Evolutionary conservation across 768 basidiomycete species (phyloP).

Genomic region (Galerina sulciceps): DNA sequence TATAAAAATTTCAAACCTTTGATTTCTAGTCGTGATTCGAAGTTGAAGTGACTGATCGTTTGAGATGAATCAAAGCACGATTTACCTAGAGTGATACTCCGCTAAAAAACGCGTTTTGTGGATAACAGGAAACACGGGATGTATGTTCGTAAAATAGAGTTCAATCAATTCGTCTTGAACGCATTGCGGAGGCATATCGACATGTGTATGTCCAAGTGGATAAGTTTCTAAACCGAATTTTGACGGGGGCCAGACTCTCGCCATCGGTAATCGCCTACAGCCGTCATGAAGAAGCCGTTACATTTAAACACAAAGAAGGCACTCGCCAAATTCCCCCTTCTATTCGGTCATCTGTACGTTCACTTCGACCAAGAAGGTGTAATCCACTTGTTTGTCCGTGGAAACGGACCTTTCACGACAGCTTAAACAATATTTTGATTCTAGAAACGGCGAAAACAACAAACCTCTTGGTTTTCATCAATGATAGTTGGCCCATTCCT

Average conservation of each 20-base stretch:
- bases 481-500: conserved; percentile 69
- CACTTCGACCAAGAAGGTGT: conserved; percentile 69
- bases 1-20: conserved; percentile 11
- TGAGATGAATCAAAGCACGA: neutral
- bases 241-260: conserved; percentile 72
- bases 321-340: conserved; percentile 70
- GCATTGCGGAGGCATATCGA: conserved; percentile 61
- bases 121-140: conserved; percentile 84
- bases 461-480: conserved; percentile 77
- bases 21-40: conserved; percentile 17
- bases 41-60: neutral
- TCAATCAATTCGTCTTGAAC: conserved; percentile 72
- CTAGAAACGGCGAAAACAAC: neutral
- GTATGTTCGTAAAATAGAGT: conserved; percentile 83
- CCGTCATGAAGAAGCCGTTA: conserved; percentile 16
- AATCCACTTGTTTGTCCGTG: conserved; percentile 82
- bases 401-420: conserved; percentile 69
- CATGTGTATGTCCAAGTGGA: conserved; percentile 48
- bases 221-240: conserved; percentile 41
- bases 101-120: conserved; percentile 71
- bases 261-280: conserved; percentile 72
- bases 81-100: conserved; percentile 60
- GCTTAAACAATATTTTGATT: neutral
- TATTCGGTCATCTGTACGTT: conserved; percentile 68
- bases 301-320: conserved; percentile 15